phyloP scores from a whole-genome alignment of 2,329 filamentous ascomycete species.

The Hypoxylon sp. region DNA sequence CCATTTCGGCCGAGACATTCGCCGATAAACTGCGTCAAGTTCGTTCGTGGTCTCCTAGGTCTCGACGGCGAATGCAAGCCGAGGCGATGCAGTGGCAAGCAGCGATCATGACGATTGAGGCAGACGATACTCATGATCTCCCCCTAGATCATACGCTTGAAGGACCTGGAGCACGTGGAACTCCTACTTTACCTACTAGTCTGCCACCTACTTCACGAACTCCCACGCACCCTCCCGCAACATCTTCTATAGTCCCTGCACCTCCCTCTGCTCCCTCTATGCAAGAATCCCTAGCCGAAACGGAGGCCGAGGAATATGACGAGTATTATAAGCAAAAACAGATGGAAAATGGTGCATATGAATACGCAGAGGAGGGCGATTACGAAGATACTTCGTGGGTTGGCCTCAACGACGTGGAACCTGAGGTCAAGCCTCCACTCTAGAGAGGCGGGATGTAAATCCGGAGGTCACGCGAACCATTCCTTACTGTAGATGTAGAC shows the following conservation, averaged over 20 bases:
- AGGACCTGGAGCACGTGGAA: background rate
- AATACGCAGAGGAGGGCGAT: constrained; percentile 37
- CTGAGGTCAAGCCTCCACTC: constrained; percentile 42
- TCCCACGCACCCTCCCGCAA: constrained; percentile 9
- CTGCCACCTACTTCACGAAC: constrained; percentile 12
- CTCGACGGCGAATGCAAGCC: constrained; percentile 49
- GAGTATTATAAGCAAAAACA: constrained; percentile 33
- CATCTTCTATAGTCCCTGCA: constrained; percentile 12
- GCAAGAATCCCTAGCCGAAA: constrained; percentile 17
- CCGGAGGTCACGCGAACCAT: background rate
- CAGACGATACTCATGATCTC: constrained; percentile 38
- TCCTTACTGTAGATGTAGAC: background rate
- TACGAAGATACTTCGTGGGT: constrained; percentile 42
- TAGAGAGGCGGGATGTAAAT: constrained; percentile 8
- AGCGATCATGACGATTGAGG: constrained; percentile 52
- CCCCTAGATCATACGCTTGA: background rate
- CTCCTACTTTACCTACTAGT: constrained; percentile 11
- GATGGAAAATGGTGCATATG: constrained; percentile 45
- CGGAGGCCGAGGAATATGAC: constrained; percentile 25
- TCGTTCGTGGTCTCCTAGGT: constrained; percentile 47
- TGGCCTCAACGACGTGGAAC: constrained; percentile 34
- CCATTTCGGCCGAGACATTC: constrained; percentile 42
- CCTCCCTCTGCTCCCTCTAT: constrained; percentile 9
- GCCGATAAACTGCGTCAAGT: constrained; percentile 48
- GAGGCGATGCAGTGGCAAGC: constrained; percentile 53